Evolutionary conservation across 345 rosid species (phyloP).

Genomic region (Firmiana major): DNA sequence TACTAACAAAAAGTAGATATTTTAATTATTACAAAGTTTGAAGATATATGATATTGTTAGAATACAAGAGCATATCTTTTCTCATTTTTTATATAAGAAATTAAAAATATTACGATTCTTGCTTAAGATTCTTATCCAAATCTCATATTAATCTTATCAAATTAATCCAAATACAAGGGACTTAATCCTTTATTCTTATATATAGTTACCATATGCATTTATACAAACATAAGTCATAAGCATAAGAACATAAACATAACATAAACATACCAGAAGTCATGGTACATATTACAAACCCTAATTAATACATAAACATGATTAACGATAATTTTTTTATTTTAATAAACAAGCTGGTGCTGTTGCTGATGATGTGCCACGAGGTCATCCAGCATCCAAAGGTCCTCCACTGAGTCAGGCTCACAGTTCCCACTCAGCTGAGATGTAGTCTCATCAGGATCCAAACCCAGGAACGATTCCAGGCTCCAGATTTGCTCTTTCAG

Average conservation of each 20-base stretch:
- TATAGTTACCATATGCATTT: not conserved
- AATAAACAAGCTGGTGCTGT: slow-evolving; percentile 15
- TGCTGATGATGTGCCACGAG: slow-evolving; percentile 37
- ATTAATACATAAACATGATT: not conserved
- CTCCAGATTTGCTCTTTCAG: slow-evolving; percentile 54
- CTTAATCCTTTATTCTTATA: no score
- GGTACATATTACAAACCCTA: not conserved
- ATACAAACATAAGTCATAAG: not conserved
- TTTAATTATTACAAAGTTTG: not conserved
- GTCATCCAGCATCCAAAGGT: slow-evolving; percentile 75
- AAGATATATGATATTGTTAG: not conserved
- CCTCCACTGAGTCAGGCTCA: slow-evolving; percentile 36
- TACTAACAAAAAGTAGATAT: not conserved
- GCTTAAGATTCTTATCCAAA: not conserved
- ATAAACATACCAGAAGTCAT: not conserved
- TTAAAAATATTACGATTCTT: no score
- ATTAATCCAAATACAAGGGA: not conserved
- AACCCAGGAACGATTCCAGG: slow-evolving; percentile 61
- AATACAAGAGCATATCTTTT: no score
- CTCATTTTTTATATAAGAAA: no score
- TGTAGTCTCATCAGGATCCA: slow-evolving; percentile 30
- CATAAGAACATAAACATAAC: not conserved
- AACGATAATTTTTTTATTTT: not conserved
- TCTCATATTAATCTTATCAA: not conserved
- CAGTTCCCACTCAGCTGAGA: slow-evolving; percentile 17